phyloP scores from a whole-genome alignment of 163 green algal species.

The Prototheca wickerhamii region DNA sequence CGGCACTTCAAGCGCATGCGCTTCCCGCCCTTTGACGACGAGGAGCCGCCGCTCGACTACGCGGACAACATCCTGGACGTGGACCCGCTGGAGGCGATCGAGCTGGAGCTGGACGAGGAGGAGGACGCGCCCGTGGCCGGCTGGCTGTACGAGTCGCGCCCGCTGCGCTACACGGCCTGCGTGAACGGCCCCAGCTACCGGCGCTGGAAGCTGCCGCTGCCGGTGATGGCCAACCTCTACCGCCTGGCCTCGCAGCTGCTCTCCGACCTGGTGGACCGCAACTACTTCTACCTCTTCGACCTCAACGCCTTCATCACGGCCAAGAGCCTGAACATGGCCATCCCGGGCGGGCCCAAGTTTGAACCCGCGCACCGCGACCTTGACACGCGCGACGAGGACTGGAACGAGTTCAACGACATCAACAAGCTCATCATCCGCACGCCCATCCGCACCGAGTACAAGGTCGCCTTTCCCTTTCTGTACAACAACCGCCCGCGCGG shows the following conservation, averaged over 20 bases:
- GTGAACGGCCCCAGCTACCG: slow-evolving; percentile 92
- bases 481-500: slow-evolving; percentile 98
- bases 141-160: slow-evolving; percentile 46
- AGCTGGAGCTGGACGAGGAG: slow-evolving; percentile 95
- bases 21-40: slow-evolving; percentile 99
- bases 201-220: slow-evolving; percentile 90
- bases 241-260: slow-evolving; percentile 69
- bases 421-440: slow-evolving; percentile 99
- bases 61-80: slow-evolving; percentile 94
- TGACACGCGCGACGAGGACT: slow-evolving; percentile 80
- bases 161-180: slow-evolving; percentile 90
- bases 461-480: slow-evolving; percentile 95
- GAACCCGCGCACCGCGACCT: slow-evolving; percentile 85
- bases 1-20: slow-evolving; percentile 99
- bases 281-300: slow-evolving; percentile 99
- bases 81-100: slow-evolving; percentile 93
- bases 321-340: slow-evolving; percentile 96
- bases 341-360: slow-evolving; percentile 98
- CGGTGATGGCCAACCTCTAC: slow-evolving; percentile 91
- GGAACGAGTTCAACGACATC: slow-evolving; percentile 99
- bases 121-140: slow-evolving; percentile 89
- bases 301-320: slow-evolving; percentile 81
- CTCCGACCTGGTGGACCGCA: slow-evolving; percentile 90
- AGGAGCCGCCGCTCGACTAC: slow-evolving; percentile 96
- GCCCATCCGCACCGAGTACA: slow-evolving; percentile 97